A percentile compares a stretch with the other conserved stretches of the same genome.
Conservation (phyloP, 2,329 filamentous ascomycete species). For the Aureobasidium vineae region DNA sequence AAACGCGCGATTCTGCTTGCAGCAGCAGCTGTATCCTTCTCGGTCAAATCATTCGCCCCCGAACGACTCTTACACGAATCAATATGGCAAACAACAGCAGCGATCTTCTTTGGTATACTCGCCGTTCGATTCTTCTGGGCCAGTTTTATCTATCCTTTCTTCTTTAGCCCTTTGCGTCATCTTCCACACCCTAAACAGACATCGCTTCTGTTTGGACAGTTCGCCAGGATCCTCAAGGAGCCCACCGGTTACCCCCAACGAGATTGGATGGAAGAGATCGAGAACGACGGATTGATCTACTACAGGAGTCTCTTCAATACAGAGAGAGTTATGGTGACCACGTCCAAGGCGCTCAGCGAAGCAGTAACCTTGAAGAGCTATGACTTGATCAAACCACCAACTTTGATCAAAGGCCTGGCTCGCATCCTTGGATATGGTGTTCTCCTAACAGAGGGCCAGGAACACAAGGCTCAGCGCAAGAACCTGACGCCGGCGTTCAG, state of each 20-base stretch:
- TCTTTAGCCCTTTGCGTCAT: slow-evolving; percentile 43
- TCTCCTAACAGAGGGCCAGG: slow-evolving; percentile 52
- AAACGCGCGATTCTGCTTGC: slow-evolving; percentile 18
- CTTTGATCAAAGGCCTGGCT: slow-evolving; percentile 46
- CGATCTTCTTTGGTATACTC: neutral
- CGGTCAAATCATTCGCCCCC: slow-evolving; percentile 2
- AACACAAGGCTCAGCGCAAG: slow-evolving; percentile 60
- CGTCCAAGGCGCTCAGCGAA: slow-evolving; percentile 48
- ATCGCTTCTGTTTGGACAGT: slow-evolving; percentile 41
- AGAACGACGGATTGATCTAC: slow-evolving; percentile 39
- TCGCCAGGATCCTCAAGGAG: slow-evolving; percentile 37
- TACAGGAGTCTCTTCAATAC: slow-evolving; percentile 42
- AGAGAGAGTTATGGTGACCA: slow-evolving; percentile 42
- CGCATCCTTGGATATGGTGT: slow-evolving; percentile 53
- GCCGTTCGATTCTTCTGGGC: neutral
- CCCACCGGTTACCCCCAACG: slow-evolving; percentile 34
- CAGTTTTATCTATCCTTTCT: slow-evolving; percentile 39
- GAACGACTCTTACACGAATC: slow-evolving; percentile 3
- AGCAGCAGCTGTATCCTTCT: neutral
- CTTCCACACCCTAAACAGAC: slow-evolving; percentile 39
- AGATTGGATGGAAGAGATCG: slow-evolving; percentile 21
- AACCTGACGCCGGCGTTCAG: slow-evolving; percentile 78
- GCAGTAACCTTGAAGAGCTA: slow-evolving; percentile 54
- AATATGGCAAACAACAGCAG: slow-evolving; percentile 9
- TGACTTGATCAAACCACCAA: slow-evolving; percentile 53